Evolutionary conservation across 768 basidiomycete genomes (phyloP).

Genomic region (Boletus rubescentipes): DNA sequence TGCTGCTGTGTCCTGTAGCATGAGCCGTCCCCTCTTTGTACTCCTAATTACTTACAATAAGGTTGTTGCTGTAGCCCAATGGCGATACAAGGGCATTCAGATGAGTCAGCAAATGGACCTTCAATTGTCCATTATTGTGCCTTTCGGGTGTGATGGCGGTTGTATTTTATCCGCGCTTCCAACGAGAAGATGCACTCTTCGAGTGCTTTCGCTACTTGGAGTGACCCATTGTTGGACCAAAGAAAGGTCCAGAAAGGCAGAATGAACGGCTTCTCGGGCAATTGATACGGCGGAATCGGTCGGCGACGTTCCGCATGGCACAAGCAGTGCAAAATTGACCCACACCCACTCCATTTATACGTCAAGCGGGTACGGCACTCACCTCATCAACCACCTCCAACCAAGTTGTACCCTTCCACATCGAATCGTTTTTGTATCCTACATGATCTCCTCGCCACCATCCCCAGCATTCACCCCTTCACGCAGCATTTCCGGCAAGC

Average conservation of each 20-base stretch:
- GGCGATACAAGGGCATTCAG: slow-evolving; percentile 1
- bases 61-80: background rate
- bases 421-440: slow-evolving; percentile 5
- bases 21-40: slow-evolving; percentile 11
- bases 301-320: slow-evolving; percentile 16
- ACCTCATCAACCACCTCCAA: slow-evolving; percentile 10
- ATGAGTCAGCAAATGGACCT: slow-evolving; percentile 14
- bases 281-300: slow-evolving; percentile 4
- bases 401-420: slow-evolving; percentile 6
- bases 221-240: background rate
- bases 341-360: slow-evolving; percentile 29
- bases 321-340: slow-evolving; percentile 27
- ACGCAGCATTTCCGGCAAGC: background rate
- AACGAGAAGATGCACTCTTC: slow-evolving; percentile 9
- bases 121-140: slow-evolving; percentile 14
- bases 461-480: slow-evolving; percentile 6
- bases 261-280: slow-evolving; percentile 1
- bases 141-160: background rate
- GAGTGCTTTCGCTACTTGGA: background rate
- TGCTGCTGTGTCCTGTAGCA: slow-evolving; percentile 1
- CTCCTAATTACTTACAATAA: slow-evolving; percentile 8
- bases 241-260: background rate
- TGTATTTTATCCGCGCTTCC: slow-evolving; percentile 1
- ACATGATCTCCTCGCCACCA: slow-evolving; percentile 22
- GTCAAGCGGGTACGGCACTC: slow-evolving; percentile 5